Evolutionary conservation across 1,284 basidiomycete genomes (phyloP).

Genomic region (Naganishia liquefaciens): DNA sequence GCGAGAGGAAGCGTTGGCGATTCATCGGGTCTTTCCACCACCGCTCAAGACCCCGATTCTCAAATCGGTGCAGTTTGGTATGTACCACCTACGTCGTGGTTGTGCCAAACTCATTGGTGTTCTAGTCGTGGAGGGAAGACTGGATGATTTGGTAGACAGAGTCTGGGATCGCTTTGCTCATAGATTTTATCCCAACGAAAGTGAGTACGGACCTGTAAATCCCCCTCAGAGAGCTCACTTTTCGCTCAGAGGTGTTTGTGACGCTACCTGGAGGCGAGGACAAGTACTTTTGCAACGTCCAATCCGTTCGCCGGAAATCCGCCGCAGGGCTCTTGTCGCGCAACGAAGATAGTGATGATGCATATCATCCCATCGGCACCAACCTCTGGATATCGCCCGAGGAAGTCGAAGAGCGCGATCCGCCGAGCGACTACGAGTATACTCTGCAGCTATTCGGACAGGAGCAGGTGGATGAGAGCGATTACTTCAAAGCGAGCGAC

Average conservation of each 20-base stretch:
- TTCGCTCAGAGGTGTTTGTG: constrained; percentile 69
- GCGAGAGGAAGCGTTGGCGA: constrained; percentile 77
- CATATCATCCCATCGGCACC: constrained; percentile 63
- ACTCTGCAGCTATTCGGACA: constrained; percentile 68
- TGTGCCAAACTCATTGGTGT: constrained; percentile 10
- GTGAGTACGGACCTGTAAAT: constrained; percentile 53
- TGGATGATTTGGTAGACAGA: constrained; percentile 90
- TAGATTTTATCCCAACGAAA: constrained; percentile 87
- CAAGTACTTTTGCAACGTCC: constrained; percentile 61
- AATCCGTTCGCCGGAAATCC: constrained; percentile 35
- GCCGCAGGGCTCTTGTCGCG: constrained; percentile 66
- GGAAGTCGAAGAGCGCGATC: constrained; percentile 70
- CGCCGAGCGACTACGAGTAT: constrained; percentile 82
- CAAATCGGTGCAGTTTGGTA: constrained; percentile 91
- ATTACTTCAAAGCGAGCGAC: constrained; percentile 50
- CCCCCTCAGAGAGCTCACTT: constrained; percentile 14
- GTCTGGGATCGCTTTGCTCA: constrained; percentile 94
- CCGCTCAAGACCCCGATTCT: constrained; percentile 88
- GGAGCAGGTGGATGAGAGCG: constrained; percentile 53
- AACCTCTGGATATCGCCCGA: constrained; percentile 75
- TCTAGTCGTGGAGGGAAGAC: constrained; percentile 87
- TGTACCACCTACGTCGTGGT: constrained; percentile 58
- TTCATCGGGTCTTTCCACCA: constrained; percentile 88
- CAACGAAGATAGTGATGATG: constrained; percentile 8
- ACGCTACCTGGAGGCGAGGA: constrained; percentile 68